Evolutionary conservation across 179 eudicot genomes (phyloP), one percentile per base, ranked within the genome.

Genomic region (Camellia oleifera): DNA sequence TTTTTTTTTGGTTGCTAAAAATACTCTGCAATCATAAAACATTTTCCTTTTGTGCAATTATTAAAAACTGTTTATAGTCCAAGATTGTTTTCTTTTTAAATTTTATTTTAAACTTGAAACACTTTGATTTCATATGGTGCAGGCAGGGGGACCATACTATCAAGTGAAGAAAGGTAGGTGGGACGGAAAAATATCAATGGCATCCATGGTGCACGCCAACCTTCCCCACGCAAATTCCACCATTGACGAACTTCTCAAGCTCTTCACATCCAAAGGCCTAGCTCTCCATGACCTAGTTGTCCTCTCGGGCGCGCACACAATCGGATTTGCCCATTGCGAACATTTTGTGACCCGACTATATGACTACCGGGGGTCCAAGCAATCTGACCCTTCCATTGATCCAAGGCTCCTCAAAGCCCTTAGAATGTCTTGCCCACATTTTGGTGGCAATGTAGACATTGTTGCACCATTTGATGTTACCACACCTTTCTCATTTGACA

Each of bases 111-210:
- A 20, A 2, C 68, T 64, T 64, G 32, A 1, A 1, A 32, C 57
- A 13, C 45, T 3, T 71, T 63, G 23, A 23, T 66, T 48, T 48
- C 14, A 18, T 79, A n/a, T 53, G 57, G 11, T 83, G 73, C 80
- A 95, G 99, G 85, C 91, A 4, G 97, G 99, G 50, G 99, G 99
- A 7, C 99, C 99, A 10, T 87, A 91, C 69, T 95, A 95, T 77
- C 88, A 86, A 76, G 98, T 95, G 63, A 90, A 88, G 79, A 95
- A 91, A 75, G 99, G 99, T 1, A 84, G 95, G 54, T 93, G 99
- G 98, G 99, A 95, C 20, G 97, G 99, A 9, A 89, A 71, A 53
- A 70, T 82, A 74, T 94, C 99, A 7, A 83, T 80, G 84, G 98
- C 97, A 11, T 85, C 92, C 0, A 85, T 75, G 17, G 97, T 95